Percentiles rank a stretch among this genome's conserved stretches.
These are phyloP conservation scores for Acacia crassicarpa DNA, from an alignment of 306 rosid species.

Conservation along the genomic window DNA sequence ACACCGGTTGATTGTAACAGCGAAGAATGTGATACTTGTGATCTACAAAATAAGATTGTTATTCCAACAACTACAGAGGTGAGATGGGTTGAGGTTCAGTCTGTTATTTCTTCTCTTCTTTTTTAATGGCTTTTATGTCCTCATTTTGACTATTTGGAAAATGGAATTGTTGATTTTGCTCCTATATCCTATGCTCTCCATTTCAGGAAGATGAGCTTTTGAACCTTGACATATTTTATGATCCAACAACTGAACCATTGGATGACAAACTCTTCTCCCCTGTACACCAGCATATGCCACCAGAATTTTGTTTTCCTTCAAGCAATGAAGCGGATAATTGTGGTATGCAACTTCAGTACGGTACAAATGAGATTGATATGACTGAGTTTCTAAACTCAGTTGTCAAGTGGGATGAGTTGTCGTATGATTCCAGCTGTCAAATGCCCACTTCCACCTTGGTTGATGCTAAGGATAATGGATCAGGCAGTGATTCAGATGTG, in stretches of 20 bases:
- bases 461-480: constrained; percentile 31
- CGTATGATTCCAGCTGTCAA: constrained; percentile 33
- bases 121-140: constrained; percentile 4
- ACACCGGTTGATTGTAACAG: constrained; percentile 31
- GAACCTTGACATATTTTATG: constrained; percentile 33
- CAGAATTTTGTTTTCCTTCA: constrained; percentile 35
- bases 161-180: constrained; percentile 26
- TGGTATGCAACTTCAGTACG: constrained; percentile 44
- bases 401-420: constrained; percentile 43
- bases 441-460: constrained; percentile 2
- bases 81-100: constrained; percentile 32
- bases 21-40: constrained; percentile 31
- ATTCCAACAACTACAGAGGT: constrained; percentile 40
- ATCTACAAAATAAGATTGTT: constrained; percentile 29
- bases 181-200: constrained; percentile 25
- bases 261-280: constrained; percentile 68
- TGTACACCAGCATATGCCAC: constrained; percentile 47
- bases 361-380: constrained; percentile 47
- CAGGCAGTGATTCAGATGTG: constrained; percentile 37
- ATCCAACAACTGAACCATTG: constrained; percentile 30
- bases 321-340: constrained; percentile 30
- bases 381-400: constrained; percentile 48
- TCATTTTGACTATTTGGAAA: background rate
- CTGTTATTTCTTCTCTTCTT: background rate
- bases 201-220: constrained; percentile 36